Evolutionary conservation across 1,139 yeast species (phyloP), one percentile per base, ranked within the genome.

Genomic region (Zygosaccharomyces sapae): DNA sequence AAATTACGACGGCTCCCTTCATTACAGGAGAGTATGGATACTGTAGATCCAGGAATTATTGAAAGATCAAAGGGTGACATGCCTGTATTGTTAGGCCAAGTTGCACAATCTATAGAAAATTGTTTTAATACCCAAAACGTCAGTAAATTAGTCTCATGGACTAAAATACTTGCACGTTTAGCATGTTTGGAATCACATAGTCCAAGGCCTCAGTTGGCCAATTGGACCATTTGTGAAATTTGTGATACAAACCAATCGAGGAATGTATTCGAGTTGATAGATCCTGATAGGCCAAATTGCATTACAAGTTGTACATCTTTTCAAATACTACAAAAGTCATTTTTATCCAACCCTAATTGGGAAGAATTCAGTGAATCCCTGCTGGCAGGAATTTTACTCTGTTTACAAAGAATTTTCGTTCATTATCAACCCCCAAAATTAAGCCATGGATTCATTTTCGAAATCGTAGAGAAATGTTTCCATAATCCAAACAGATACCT

Each of bases 401-500:
- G 78, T 0, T 51, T 82, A 3, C 72, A 69, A 57, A 74, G 75
- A 55, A 55, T 80, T 1, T 76, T 80, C 48, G 64, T 71, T 3
- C 76, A 79, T 30, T 81, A 62, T 55, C 71, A 74, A 50, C 76
- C 78, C 0, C 78, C 77, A 16, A 43, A 50, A 33, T 43, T 64
- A 7, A 35, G 38, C 10, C 34, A 43, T 20, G 43, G 41, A 2
- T 30, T 27, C 9, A 24, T 34, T 9, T 61, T 58, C 33, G 47
- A 46, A 9, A 12, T 73, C 57, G 46, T 50, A 62, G 16, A 55
- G 52, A 44, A 45, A 30, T 35, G 66, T 63, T 47, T 64, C 65
- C 40, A 53, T 48, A 12, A 68, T 70, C 59, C 61, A 7, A 72
- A 75, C 49, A 68, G 89, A 53, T 82, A 79, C 48, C 69, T 80